Percentiles rank a stretch among this genome's conserved stretches.
phyloP scores from a whole-genome alignment of 768 basidiomycete species.

The Suillus cothurnatus region DNA sequence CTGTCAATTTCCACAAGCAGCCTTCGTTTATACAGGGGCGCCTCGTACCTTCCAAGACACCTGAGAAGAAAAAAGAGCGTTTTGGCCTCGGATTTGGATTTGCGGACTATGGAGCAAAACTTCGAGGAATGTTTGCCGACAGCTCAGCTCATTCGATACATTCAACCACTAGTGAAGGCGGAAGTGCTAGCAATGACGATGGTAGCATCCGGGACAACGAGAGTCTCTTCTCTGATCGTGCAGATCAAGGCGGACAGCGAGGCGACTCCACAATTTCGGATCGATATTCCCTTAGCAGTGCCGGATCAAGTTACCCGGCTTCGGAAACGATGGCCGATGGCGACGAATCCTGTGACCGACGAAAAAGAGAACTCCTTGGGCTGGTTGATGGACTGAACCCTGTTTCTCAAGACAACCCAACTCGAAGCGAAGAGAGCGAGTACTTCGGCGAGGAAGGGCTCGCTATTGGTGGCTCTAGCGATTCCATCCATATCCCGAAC shows the following conservation, averaged over 20 bases:
- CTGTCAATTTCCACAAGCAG: constrained; percentile 18
- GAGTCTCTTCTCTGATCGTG: constrained; percentile 10
- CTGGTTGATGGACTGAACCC: constrained; percentile 37
- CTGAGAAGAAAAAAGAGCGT: constrained; percentile 25
- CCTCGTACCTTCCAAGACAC: constrained; percentile 24
- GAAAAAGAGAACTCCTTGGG: constrained; percentile 39
- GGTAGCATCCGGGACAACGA: background rate
- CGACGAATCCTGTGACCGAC: constrained; percentile 28
- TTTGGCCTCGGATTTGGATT: constrained; percentile 34
- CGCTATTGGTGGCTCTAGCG: constrained; percentile 37
- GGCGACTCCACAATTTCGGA: background rate
- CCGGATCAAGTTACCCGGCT: constrained; percentile 3
- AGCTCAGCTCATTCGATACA: background rate
- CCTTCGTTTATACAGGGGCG: constrained; percentile 22
- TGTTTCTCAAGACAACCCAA: constrained; percentile 10
- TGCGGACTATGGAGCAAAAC: constrained; percentile 14
- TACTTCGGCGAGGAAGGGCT: constrained; percentile 38
- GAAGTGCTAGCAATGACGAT: background rate
- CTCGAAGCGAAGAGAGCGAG: constrained; percentile 33
- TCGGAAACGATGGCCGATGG: constrained; percentile 7
- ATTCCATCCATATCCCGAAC: constrained; percentile 9
- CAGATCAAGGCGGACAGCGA: constrained; percentile 11
- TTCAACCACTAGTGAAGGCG: background rate
- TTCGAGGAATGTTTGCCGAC: constrained; percentile 14
- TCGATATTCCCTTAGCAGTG: constrained; percentile 1